Conservation (phyloP, 257 asterid genomes). For the Gentiana macrophylla region DNA sequence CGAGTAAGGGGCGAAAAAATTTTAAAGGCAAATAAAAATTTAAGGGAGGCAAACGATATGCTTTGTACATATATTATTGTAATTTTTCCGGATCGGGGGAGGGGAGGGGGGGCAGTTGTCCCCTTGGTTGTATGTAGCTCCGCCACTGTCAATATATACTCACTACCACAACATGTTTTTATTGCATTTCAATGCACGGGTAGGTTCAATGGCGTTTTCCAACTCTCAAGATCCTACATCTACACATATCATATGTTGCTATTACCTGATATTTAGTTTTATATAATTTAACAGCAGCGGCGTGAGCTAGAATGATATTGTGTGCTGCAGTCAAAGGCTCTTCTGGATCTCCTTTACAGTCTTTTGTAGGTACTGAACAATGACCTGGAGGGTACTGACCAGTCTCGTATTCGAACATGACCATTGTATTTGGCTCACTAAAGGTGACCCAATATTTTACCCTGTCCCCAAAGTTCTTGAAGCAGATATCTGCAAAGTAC, state of each 20-base stretch:
- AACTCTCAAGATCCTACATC: too few relatives aligned
- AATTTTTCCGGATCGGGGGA: too few relatives aligned
- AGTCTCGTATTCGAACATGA: constrained; percentile 24
- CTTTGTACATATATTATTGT: too few relatives aligned
- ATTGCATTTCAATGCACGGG: not conserved
- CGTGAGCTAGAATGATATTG: constrained; percentile 15
- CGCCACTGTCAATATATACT: too few relatives aligned
- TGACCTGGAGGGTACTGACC: constrained; percentile 44
- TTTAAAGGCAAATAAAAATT: too few relatives aligned
- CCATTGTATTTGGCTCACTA: constrained; percentile 45
- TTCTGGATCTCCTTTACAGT: constrained; percentile 42
- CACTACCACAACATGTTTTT: not conserved
- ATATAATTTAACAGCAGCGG: constrained; percentile 31
- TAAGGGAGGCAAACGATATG: too few relatives aligned
- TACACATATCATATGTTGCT: not conserved
- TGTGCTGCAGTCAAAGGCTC: constrained; percentile 55
- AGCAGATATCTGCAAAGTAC: constrained; percentile 43
- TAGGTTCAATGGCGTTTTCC: too few relatives aligned
- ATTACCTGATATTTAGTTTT: constrained; percentile 35
- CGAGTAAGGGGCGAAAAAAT: too few relatives aligned
- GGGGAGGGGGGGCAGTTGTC: too few relatives aligned
- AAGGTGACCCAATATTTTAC: constrained; percentile 51
- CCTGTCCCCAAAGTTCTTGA: constrained; percentile 40
- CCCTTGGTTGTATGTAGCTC: too few relatives aligned
- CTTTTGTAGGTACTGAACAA: constrained; percentile 30